These are phyloP conservation scores for Cladosporium halotolerans DNA, from an alignment of 2,329 filamentous ascomycete genomes.

Conservation along the genomic window DNA sequence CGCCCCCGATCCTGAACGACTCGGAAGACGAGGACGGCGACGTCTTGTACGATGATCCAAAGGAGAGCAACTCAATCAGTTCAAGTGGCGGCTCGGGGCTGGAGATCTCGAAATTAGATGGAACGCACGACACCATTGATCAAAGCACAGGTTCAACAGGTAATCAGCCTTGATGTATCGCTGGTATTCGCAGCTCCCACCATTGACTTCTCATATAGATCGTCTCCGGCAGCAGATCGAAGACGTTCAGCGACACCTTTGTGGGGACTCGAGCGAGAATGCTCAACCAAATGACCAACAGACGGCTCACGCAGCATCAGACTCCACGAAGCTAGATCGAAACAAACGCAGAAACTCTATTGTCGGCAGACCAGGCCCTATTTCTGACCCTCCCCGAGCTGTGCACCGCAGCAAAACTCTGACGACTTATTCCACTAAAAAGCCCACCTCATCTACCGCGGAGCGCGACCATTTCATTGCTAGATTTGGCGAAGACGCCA, in stretches of 20 bases:
- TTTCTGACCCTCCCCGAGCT: constrained; percentile 10
- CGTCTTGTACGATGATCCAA: constrained; percentile 2
- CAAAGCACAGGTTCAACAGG: constrained; percentile 20
- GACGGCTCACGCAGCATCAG: constrained; percentile 3
- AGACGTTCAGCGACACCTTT: constrained; percentile 21
- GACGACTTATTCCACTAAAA: constrained; percentile 7
- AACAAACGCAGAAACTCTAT: constrained; percentile 18
- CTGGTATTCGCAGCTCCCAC: no score
- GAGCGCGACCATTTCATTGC: background rate
- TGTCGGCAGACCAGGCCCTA: background rate
- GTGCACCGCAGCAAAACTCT: constrained; percentile 20
- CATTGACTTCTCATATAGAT: constrained; percentile 7
- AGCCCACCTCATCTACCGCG: background rate
- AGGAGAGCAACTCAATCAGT: background rate
- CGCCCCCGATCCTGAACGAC: constrained; percentile 14
- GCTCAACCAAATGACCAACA: constrained; percentile 1
- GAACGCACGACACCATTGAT: constrained; percentile 5
- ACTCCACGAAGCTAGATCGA: constrained; percentile 16
- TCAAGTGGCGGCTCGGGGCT: constrained; percentile 2
- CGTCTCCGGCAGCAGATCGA: constrained; percentile 20
- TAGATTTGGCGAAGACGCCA: constrained; percentile 14
- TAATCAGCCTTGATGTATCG: background rate
- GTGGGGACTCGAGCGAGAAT: constrained; percentile 14
- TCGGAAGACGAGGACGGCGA: constrained; percentile 20
- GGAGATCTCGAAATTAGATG: background rate